phyloP scores from a whole-genome alignment of 1,284 basidiomycete species.

The Pyrrhoderma lamaoense region DNA sequence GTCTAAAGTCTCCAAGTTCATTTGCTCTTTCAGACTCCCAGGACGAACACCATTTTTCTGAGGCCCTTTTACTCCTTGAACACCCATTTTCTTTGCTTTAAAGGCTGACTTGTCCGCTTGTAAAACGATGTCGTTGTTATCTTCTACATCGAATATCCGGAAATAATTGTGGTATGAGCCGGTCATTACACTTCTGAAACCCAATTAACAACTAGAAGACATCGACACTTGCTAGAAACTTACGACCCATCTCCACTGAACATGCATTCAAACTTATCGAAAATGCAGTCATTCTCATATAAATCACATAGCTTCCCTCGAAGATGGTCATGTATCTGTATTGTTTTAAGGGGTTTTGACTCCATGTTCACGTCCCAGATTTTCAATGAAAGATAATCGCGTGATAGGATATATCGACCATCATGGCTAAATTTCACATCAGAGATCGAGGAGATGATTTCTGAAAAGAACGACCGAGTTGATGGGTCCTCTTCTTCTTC shows the following conservation, averaged over 20 bases:
- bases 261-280: constrained; percentile 98
- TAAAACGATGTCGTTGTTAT: constrained; percentile 84
- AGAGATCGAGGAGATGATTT: constrained; percentile 99
- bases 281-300: constrained; percentile 99
- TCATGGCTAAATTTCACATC: constrained; percentile 99
- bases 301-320: constrained; percentile 96
- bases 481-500: constrained; percentile 98
- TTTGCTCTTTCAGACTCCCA: constrained; percentile 69
- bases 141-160: constrained; percentile 97
- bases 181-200: constrained; percentile 79
- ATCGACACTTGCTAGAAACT: constrained; percentile 31
- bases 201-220: constrained; percentile 17
- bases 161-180: constrained; percentile 99
- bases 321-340: constrained; percentile 97
- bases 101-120: constrained; percentile 99
- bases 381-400: constrained; percentile 97
- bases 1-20: constrained; percentile 88
- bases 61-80: constrained; percentile 59
- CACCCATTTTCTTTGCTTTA: constrained; percentile 97
- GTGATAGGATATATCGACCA: constrained; percentile 92
- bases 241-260: constrained; percentile 95
- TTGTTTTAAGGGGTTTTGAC: constrained; percentile 91
- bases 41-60: constrained; percentile 64
- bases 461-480: constrained; percentile 99
- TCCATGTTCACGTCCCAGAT: constrained; percentile 99